Conservation (phyloP, 2,329 filamentous ascomycete species). For the Cladosporium sp. region DNA sequence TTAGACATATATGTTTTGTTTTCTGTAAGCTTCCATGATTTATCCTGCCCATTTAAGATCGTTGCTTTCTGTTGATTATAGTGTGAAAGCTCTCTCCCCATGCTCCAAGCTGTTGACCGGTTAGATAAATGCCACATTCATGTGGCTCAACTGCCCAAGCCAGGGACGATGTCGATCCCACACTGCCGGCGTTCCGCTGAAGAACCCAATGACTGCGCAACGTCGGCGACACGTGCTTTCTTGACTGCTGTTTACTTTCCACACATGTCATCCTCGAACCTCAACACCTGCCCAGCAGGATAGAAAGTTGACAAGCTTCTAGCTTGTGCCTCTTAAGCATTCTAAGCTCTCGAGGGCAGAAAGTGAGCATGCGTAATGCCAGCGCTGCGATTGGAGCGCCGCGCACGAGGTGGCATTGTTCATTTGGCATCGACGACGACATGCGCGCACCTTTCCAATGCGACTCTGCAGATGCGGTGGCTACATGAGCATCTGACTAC, state of each 20-base stretch:
- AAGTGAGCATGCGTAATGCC: background rate
- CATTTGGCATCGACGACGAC: background rate
- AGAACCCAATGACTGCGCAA: conserved; percentile 7
- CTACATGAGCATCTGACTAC: background rate
- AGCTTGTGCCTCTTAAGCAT: background rate
- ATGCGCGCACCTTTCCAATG: background rate
- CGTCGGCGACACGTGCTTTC: background rate
- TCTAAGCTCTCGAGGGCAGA: background rate
- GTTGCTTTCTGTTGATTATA: too few species aligned
- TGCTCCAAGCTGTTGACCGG: too few species aligned
- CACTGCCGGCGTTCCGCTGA: background rate
- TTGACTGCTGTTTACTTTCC: background rate
- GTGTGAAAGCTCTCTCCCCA: too few species aligned
- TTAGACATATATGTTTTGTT: too few species aligned
- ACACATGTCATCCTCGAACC: conserved; percentile 1
- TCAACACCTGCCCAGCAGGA: background rate
- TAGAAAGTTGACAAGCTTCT: background rate
- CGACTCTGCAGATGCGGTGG: background rate
- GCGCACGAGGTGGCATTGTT: background rate
- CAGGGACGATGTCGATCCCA: too few species aligned
- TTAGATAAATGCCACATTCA: too few species aligned
- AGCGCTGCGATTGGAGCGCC: background rate
- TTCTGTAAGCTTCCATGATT: too few species aligned
- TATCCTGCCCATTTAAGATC: too few species aligned
- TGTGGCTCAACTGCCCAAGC: too few species aligned